These are phyloP conservation scores for Basidiobolus meristosporus DNA, from an alignment of 371 early-diverging fungal species.

Conservation along the genomic window DNA sequence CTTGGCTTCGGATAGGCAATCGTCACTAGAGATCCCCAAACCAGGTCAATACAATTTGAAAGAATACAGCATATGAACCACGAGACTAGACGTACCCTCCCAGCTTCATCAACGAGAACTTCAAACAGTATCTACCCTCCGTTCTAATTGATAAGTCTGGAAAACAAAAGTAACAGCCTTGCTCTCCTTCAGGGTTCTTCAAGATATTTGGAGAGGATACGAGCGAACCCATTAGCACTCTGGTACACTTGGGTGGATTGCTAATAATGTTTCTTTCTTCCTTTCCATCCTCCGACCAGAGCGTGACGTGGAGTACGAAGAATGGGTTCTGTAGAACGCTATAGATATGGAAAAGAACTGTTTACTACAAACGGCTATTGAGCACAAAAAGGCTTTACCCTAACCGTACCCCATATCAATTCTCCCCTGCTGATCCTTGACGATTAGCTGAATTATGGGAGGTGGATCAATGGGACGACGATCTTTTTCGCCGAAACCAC, in stretches of 20 bases:
- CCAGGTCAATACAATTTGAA: neutral
- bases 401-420: neutral
- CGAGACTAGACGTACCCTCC: constrained; percentile 15
- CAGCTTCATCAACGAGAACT: constrained; percentile 45
- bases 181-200: constrained; percentile 48
- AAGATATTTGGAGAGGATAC: constrained; percentile 61
- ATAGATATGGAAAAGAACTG: too few species aligned
- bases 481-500: constrained; percentile 65
- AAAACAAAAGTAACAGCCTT: too few species aligned
- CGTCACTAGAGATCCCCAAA: constrained; percentile 12
- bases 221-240: constrained; percentile 57
- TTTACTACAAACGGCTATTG: too few species aligned
- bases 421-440: constrained; percentile 9
- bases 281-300: too few species aligned
- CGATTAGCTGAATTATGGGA: constrained; percentile 20
- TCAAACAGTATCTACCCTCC: constrained; percentile 68
- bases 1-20: constrained; percentile 20
- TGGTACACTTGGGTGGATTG: too few species aligned
- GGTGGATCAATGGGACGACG: constrained; percentile 35
- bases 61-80: neutral
- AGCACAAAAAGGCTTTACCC: too few species aligned
- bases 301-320: too few species aligned
- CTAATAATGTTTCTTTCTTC: too few species aligned
- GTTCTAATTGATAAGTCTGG: constrained; percentile 77
- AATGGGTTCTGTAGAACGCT: too few species aligned